Evolutionary conservation across 225 moss, liverwort and hornwort genomes (phyloP).

Genomic region (Anthoceros angustus): DNA sequence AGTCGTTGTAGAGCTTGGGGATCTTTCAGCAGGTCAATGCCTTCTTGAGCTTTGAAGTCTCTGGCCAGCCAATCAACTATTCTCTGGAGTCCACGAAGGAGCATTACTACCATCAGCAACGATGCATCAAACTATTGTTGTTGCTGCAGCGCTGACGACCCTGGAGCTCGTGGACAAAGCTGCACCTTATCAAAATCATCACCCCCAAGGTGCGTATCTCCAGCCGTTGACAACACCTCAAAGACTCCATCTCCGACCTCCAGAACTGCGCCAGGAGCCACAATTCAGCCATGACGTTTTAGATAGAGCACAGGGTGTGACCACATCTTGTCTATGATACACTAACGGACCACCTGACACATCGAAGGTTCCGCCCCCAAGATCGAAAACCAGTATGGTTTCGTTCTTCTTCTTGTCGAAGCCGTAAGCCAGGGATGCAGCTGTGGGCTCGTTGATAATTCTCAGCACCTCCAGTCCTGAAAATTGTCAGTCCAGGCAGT

Average conservation of each 20-base stretch:
- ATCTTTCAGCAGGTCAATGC: conserved; percentile 16
- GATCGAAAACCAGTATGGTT: conserved; percentile 80
- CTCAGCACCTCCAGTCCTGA: conserved; percentile 54
- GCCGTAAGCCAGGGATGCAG: conserved; percentile 81
- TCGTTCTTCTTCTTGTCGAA: conserved; percentile 88
- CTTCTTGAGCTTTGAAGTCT: conserved; percentile 13
- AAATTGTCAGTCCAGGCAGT: background rate
- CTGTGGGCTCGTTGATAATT: conserved; percentile 92
- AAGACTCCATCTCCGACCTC: conserved; percentile 88
- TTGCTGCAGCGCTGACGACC: background rate
- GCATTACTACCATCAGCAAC: background rate
- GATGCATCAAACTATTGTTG: background rate
- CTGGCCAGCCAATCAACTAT: conserved; percentile 23
- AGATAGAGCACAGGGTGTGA: background rate
- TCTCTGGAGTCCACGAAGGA: conserved; percentile 10
- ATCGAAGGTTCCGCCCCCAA: conserved; percentile 91
- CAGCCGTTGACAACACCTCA: conserved; percentile 74
- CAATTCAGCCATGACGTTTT: background rate
- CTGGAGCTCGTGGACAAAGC: background rate
- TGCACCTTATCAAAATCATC: conserved; percentile 92
- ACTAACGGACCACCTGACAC: conserved; percentile 43
- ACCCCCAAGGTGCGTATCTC: conserved; percentile 87
- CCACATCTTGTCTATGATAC: background rate
- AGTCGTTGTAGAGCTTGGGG: conserved; percentile 17
- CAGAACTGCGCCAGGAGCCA: conserved; percentile 27